Base-by-base conservation (phyloP, 306 rosid genomes). In the Trifolium subterraneum region DNA sequence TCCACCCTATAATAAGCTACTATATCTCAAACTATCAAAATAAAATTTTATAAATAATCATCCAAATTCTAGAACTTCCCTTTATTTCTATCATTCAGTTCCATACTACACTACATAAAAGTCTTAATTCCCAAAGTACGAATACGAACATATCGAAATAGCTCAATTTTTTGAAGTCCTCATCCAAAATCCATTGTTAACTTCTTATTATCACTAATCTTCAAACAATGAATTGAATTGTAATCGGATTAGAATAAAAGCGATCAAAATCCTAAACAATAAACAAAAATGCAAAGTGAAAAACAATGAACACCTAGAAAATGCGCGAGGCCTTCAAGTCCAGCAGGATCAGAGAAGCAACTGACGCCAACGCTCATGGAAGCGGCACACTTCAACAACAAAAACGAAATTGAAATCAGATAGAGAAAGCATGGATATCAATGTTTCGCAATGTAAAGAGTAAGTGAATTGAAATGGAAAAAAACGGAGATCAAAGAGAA, bases 271-370 rank as follows among this genome's bases (percentile, higher is more conserved):
- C 33, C 33, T 29, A 29, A 29, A 29, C 33, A 29, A 29, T 29
- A 29, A 29, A 29, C 3, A 29, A 4, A 29, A 29, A 29, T 29
- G 33, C 1, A 4, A 29, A 29, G 23, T n/a, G 51, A 11, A 77
- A 19, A 18, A 11, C 16, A 7, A 56, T 56, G 12, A 36, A 47
- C 54, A 91, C 98, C 97, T 36, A 94, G 93, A 56, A 94, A 94
- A 87, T 94, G 98, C 0, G 97, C 97, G 73, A 94, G 97, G 78
- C 98, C 98, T 68, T 89, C 95, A 6, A 94, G 90, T 67, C 93
- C 98, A 29, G 80, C 81, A 56, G 99, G 99, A 72, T 94, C 96
- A 74, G 87, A 80, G 86, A 90, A 94, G 62, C 86, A 83, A 62
- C 99, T 96, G 3, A 94, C 96, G 7, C 89, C 78, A 72, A 94